These are phyloP conservation scores for Lactarius sanguifluus DNA, from an alignment of 768 basidiomycete genomes.

Conservation along the genomic window DNA sequence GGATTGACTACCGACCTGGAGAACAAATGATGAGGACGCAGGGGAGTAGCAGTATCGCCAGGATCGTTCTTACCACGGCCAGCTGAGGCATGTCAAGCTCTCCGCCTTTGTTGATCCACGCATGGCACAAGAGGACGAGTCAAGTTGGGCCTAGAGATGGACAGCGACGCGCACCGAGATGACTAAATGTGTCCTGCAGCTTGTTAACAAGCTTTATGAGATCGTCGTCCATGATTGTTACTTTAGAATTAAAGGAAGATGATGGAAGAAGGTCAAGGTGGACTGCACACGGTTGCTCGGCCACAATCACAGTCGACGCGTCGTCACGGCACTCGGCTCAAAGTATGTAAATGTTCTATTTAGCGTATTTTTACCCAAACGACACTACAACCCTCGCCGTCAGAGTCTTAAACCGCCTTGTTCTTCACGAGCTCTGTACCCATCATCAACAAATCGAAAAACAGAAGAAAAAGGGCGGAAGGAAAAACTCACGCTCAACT, in stretches of 20 bases:
- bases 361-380: conserved; percentile 19
- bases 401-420: conserved; percentile 73
- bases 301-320: conserved; percentile 9
- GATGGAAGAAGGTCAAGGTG: neutral
- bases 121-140: conserved; percentile 6
- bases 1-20: conserved; percentile 92
- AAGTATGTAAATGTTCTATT: conserved; percentile 25
- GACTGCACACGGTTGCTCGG: neutral
- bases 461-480: neutral
- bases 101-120: conserved; percentile 52
- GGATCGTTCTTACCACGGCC: conserved; percentile 63
- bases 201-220: conserved; percentile 94
- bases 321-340: conserved; percentile 23
- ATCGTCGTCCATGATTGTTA: conserved; percentile 80
- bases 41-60: neutral
- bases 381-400: neutral
- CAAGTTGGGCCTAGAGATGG: conserved; percentile 21
- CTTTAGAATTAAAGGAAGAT: neutral
- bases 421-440: conserved; percentile 80
- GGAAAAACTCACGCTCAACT: conserved; percentile 81
- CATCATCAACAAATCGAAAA: conserved; percentile 3
- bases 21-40: conserved; percentile 5
- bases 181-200: conserved; percentile 90
- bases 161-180: conserved; percentile 61
- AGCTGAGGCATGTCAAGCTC: conserved; percentile 93